These are phyloP conservation scores for Mortierella antarctica DNA, from an alignment of 192 early-diverging fungal species.

Conservation along the genomic window DNA sequence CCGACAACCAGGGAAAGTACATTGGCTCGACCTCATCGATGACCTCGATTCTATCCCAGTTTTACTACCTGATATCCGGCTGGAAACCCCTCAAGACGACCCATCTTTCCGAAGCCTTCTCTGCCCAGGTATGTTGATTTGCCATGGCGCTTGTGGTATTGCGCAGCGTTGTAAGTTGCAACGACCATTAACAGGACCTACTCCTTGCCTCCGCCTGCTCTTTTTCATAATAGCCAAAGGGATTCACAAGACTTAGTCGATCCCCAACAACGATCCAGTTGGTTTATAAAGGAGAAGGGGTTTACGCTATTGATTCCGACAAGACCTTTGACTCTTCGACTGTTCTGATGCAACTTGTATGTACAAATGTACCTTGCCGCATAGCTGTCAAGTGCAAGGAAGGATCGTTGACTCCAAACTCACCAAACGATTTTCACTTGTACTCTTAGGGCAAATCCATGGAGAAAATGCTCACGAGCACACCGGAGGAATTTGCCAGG, in stretches of 20 bases:
- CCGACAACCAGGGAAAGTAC: conserved; percentile 64
- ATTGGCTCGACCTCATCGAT: conserved; percentile 93
- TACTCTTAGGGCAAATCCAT: conserved; percentile 79
- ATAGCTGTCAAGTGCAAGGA: neutral
- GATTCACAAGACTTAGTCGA: conserved; percentile 73
- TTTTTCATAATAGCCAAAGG: conserved; percentile 49
- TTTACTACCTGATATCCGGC: conserved; percentile 79
- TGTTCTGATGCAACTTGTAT: conserved; percentile 78
- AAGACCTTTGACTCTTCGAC: conserved; percentile 79
- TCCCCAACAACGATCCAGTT: conserved; percentile 78
- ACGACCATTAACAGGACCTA: neutral
- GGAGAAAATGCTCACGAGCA: conserved; percentile 84
- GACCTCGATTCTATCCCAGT: conserved; percentile 77
- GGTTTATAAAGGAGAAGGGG: conserved; percentile 71
- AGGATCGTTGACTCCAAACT: too few species aligned
- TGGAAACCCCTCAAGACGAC: conserved; percentile 68
- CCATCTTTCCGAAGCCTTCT: conserved; percentile 72
- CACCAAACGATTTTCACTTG: too few species aligned
- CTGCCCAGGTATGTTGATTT: conserved; percentile 59
- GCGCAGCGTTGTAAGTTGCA: neutral
- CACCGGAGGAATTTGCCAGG: conserved; percentile 72
- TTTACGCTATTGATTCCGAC: conserved; percentile 88
- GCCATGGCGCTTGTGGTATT: neutral
- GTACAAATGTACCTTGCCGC: neutral
- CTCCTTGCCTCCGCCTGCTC: neutral